These are phyloP conservation scores for Leishmania tropica DNA, from an alignment of 208 protist species.

Conservation along the genomic window DNA sequence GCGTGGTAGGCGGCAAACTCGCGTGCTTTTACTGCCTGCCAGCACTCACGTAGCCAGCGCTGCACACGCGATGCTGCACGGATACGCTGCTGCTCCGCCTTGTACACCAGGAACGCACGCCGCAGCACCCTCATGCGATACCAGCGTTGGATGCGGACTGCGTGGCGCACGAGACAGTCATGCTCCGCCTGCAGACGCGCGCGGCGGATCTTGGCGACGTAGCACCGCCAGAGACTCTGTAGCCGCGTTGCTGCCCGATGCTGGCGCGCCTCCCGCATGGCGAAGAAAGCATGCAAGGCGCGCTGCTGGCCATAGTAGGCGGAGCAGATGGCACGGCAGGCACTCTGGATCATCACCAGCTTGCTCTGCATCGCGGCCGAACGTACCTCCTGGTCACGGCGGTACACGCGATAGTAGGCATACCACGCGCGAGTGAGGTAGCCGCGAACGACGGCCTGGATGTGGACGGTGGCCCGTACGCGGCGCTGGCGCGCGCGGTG, in stretches of 20 bases:
- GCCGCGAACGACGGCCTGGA: constrained; percentile 83
- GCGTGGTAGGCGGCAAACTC: constrained; percentile 75
- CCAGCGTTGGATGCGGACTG: constrained; percentile 63
- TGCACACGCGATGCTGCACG: constrained; percentile 61
- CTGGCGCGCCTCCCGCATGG: constrained; percentile 32
- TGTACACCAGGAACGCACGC: constrained; percentile 48
- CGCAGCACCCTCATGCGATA: constrained; percentile 62
- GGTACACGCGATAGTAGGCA: constrained; percentile 78
- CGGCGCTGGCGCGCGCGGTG: constrained; percentile 44
- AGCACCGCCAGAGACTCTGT: constrained; percentile 77
- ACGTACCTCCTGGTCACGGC: constrained; percentile 69
- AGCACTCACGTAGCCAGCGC: constrained; percentile 51
- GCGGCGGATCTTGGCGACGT: constrained; percentile 56
- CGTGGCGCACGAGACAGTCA: constrained; percentile 44
- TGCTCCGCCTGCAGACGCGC: constrained; percentile 72
- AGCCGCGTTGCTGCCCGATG: constrained; percentile 54
- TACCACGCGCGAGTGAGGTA: constrained; percentile 86
- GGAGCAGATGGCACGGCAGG: constrained; percentile 44
- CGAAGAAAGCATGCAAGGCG: constrained; percentile 29
- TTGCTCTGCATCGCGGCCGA: constrained; percentile 64
- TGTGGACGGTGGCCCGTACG: constrained; percentile 57
- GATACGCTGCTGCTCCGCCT: constrained; percentile 43
- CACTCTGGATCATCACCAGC: constrained; percentile 68
- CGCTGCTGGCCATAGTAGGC: constrained; percentile 36
- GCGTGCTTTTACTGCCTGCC: constrained; percentile 53